A percentile compares a stretch with the other conserved stretches of the same genome.
These are phyloP conservation scores for Trichoderma erinaceum DNA, from an alignment of 495 filamentous ascomycete species.

Conservation along the genomic window DNA sequence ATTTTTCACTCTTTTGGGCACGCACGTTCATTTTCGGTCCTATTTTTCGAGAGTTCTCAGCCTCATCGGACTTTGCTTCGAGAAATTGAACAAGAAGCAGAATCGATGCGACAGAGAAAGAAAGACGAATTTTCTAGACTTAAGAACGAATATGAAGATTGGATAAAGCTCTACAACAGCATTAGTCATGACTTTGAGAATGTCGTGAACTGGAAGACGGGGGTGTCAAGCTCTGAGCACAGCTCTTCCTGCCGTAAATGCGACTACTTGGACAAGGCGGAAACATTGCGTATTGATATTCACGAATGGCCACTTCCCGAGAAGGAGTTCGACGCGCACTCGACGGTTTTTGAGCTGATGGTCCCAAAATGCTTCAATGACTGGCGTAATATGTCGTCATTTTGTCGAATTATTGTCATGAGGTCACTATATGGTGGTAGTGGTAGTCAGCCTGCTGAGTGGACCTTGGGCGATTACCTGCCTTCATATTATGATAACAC, in stretches of 20 bases:
- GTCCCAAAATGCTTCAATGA: conserved; percentile 37
- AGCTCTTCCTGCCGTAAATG: conserved; percentile 29
- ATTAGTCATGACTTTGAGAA: conserved; percentile 28
- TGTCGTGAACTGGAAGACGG: conserved; percentile 16
- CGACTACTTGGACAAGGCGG: conserved; percentile 21
- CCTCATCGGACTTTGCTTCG: conserved; percentile 35
- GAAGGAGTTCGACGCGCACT: conserved; percentile 29
- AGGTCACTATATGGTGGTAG: background rate
- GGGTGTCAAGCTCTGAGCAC: background rate
- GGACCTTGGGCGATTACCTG: too few species aligned
- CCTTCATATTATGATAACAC: too few species aligned
- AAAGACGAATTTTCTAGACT: conserved; percentile 31
- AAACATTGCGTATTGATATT: conserved; percentile 40
- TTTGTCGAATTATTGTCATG: conserved; percentile 39
- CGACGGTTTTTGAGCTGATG: conserved; percentile 53
- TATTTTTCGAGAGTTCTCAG: conserved; percentile 45
- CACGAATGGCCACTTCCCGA: conserved; percentile 61
- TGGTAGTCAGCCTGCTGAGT: too few species aligned
- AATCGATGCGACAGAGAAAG: conserved; percentile 32
- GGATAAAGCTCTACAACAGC: conserved; percentile 24
- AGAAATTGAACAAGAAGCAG: conserved; percentile 38
- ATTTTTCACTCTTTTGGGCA: conserved; percentile 33
- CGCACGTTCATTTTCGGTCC: conserved; percentile 42
- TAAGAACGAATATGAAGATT: conserved; percentile 27
- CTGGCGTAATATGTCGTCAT: conserved; percentile 51